phyloP scores from a whole-genome alignment of 805 yeast genomes.

The Candida arabinofermentans region DNA sequence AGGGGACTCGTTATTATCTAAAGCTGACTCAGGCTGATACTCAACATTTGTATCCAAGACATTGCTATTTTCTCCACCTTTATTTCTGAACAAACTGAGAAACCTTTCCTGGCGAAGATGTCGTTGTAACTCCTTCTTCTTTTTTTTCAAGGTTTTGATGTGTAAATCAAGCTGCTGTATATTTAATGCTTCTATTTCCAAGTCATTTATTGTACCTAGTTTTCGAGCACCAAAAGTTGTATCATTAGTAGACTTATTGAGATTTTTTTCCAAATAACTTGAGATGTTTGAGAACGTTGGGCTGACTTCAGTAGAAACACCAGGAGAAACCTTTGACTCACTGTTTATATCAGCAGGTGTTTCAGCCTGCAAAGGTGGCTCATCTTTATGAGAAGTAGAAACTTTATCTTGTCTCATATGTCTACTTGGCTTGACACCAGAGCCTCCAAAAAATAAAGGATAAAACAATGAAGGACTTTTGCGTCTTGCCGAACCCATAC shows the following conservation, averaged over 20 bases:
- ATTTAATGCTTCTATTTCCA: slow-evolving; percentile 7
- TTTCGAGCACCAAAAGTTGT: not conserved
- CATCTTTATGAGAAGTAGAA: too few relatives aligned
- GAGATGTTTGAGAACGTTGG: slow-evolving; percentile 5
- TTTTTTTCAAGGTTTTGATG: slow-evolving; percentile 12
- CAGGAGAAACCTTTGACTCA: too few relatives aligned
- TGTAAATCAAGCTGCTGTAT: slow-evolving; percentile 9
- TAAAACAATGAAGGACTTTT: too few relatives aligned
- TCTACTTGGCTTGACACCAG: too few relatives aligned
- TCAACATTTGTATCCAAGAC: slow-evolving; percentile 9
- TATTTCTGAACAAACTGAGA: not conserved
- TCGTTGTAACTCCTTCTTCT: slow-evolving; percentile 11
- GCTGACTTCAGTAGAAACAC: not conserved
- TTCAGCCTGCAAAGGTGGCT: too few relatives aligned
- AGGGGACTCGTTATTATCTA: too few relatives aligned
- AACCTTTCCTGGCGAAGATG: slow-evolving; percentile 5
- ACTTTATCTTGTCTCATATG: too few relatives aligned
- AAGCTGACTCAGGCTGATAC: too few relatives aligned
- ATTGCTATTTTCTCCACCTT: not conserved
- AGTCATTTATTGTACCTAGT: slow-evolving; percentile 3
- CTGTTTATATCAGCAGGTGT: too few relatives aligned
- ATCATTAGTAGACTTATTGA: not conserved
- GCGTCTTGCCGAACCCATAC: not conserved
- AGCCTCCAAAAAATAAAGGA: too few relatives aligned
- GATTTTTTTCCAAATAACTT: slow-evolving; percentile 2